These are phyloP conservation scores for Plantago coronopus DNA, from an alignment of 305 asterid genomes.

Conservation along the genomic window DNA sequence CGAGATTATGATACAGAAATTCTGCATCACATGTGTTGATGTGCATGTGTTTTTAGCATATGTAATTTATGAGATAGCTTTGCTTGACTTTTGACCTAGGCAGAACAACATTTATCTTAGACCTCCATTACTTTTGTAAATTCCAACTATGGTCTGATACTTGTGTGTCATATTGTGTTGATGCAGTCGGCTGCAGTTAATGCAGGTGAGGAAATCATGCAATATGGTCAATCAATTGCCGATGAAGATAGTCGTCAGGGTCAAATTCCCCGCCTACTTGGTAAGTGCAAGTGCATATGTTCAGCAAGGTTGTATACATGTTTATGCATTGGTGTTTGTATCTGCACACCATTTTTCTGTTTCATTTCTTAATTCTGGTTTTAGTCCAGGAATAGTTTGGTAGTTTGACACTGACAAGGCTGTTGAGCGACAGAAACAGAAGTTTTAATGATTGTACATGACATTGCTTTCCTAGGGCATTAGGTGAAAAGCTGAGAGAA, in stretches of 20 bases:
- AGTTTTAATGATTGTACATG: too few species aligned
- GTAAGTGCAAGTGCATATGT: constrained; percentile 38
- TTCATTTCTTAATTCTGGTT: neutral
- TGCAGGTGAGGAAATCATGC: constrained; percentile 74
- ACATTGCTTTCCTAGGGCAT: too few species aligned
- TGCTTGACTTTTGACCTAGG: too few species aligned
- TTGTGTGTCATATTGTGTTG: constrained; percentile 21
- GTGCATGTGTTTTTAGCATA: too few species aligned
- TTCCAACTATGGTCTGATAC: constrained; percentile 4
- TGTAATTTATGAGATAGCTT: too few species aligned
- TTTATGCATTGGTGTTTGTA: constrained; percentile 6
- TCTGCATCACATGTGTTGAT: too few species aligned
- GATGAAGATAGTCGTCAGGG: constrained; percentile 61
- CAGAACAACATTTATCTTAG: too few species aligned
- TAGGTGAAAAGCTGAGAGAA: too few species aligned
- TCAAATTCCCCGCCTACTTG: constrained; percentile 92
- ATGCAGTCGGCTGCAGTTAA: constrained; percentile 76
- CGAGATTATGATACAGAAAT: too few species aligned
- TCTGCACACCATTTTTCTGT: constrained; percentile 4
- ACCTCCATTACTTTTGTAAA: neutral
- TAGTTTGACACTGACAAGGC: too few species aligned
- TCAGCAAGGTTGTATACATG: neutral
- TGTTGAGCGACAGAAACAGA: too few species aligned
- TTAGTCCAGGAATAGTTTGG: too few species aligned
- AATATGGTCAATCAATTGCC: constrained; percentile 65